A percentile compares a stretch with the other conserved stretches of the same genome.
These are phyloP conservation scores for Spirogloea muscicola DNA, from an alignment of 139 green algal genomes.

Conservation along the genomic window DNA sequence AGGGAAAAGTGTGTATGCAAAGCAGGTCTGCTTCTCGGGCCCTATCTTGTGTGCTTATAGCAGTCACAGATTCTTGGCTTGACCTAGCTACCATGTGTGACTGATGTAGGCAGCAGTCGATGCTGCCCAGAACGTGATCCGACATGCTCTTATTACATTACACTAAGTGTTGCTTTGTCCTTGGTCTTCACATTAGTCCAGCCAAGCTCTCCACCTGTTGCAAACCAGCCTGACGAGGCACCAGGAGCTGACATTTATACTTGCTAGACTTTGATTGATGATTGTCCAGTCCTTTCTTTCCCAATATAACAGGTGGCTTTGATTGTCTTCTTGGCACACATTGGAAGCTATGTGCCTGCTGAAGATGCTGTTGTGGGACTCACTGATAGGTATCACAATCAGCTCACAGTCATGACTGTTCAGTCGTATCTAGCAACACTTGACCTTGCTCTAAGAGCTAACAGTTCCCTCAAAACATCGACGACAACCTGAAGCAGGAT, in stretches of 20 bases:
- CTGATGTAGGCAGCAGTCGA: too few relatives aligned
- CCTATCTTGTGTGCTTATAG: neutral
- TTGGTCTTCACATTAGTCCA: too few relatives aligned
- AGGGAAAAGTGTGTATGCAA: slow-evolving; percentile 52
- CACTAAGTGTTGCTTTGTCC: too few relatives aligned
- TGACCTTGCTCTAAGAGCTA: neutral
- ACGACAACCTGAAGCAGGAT: slow-evolving; percentile 23
- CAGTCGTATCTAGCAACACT: too few relatives aligned
- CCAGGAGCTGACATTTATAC: neutral
- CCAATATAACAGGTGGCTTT: slow-evolving; percentile 67
- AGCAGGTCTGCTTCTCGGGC: slow-evolving; percentile 25
- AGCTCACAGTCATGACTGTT: too few relatives aligned
- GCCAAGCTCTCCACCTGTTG: neutral
- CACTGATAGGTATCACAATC: slow-evolving; percentile 67
- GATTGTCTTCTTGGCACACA: slow-evolving; percentile 80
- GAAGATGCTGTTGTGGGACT: slow-evolving; percentile 62
- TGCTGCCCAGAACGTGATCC: too few relatives aligned
- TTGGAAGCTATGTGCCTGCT: slow-evolving; percentile 66
- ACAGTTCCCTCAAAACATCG: neutral
- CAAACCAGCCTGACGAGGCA: neutral
- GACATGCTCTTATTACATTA: too few relatives aligned
- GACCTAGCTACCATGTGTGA: neutral
- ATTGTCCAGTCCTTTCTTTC: neutral
- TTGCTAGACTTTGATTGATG: neutral
- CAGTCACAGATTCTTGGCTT: neutral